A percentile compares a stretch with the other conserved stretches of the same genome.
phyloP scores from a whole-genome alignment of 2,329 filamentous ascomycete species.

The Scolecobasidium constrictum region DNA sequence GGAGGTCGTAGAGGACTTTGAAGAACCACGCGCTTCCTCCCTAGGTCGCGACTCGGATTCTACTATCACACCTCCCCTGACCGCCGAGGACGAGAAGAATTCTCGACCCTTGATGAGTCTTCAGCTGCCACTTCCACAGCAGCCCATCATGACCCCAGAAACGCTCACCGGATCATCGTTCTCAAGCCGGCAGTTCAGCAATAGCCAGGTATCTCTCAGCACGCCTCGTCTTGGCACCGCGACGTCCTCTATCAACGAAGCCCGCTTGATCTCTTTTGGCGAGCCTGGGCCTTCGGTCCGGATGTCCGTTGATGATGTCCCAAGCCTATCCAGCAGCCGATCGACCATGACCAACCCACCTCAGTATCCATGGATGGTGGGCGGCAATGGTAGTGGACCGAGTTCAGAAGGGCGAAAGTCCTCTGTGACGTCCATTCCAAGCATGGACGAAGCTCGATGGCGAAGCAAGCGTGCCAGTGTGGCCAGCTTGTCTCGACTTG shows the following conservation, averaged over 20 bases:
- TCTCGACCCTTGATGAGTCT: conserved; percentile 25
- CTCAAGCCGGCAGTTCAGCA: conserved; percentile 54
- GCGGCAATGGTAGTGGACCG: conserved; percentile 14
- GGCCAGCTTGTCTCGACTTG: conserved; percentile 64
- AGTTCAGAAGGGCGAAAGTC: conserved; percentile 23
- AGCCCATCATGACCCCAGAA: conserved; percentile 55
- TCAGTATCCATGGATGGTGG: conserved; percentile 26
- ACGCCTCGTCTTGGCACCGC: conserved; percentile 63
- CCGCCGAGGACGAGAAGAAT: conserved; percentile 22
- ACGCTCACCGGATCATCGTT: conserved; percentile 40
- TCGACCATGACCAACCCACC: conserved; percentile 63
- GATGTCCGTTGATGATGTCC: conserved; percentile 62
- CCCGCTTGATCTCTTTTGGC: conserved; percentile 50
- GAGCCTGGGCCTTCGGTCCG: conserved; percentile 63
- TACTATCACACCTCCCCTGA: conserved; percentile 28
- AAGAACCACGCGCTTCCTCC: conserved; percentile 37
- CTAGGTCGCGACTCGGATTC: conserved; percentile 40
- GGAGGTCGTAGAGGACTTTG: conserved; percentile 34
- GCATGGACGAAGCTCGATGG: conserved; percentile 37
- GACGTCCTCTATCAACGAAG: conserved; percentile 58
- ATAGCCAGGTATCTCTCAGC: conserved; percentile 55
- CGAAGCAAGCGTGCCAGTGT: conserved; percentile 60
- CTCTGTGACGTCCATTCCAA: conserved; percentile 28
- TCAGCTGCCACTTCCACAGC: conserved; percentile 23
- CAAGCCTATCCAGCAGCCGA: conserved; percentile 64